These are phyloP conservation scores for Plectosphaerella cucumerina DNA, from an alignment of 2,329 filamentous ascomycete species.

Conservation along the genomic window DNA sequence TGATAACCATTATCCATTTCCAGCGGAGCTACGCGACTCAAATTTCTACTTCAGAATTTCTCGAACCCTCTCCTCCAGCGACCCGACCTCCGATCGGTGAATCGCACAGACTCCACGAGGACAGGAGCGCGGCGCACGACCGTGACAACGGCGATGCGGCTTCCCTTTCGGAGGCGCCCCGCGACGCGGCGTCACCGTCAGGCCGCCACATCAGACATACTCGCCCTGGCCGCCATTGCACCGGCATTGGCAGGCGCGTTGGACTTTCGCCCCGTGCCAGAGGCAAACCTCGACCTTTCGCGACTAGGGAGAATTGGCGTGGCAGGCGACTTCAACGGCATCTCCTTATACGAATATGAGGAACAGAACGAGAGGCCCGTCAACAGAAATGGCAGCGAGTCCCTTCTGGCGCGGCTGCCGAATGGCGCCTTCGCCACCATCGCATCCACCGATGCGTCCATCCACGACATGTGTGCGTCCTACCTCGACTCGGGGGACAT, in stretches of 20 bases:
- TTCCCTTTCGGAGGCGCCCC: constrained; percentile 37
- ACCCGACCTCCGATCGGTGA: neutral
- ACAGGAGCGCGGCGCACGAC: neutral
- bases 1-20: too few species aligned
- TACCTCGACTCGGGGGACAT: constrained; percentile 60
- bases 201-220: constrained; percentile 24
- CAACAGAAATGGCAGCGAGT: constrained; percentile 72
- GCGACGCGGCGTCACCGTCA: constrained; percentile 31
- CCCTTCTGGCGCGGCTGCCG: constrained; percentile 75
- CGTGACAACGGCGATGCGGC: constrained; percentile 38
- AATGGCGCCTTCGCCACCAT: constrained; percentile 78
- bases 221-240: constrained; percentile 36
- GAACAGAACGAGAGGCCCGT: constrained; percentile 69
- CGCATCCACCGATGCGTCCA: constrained; percentile 74
- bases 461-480: constrained; percentile 84
- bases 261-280: constrained; percentile 58
- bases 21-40: too few species aligned
- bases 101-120: neutral
- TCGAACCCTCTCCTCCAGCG: too few species aligned
- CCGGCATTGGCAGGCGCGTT: constrained; percentile 43
- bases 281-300: constrained; percentile 72
- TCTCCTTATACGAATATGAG: constrained; percentile 83
- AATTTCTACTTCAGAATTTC: too few species aligned
- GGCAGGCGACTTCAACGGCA: constrained; percentile 83
- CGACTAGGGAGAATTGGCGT: constrained; percentile 79